Conservation (phyloP, 805 yeast species). For the Yamadazyma phyllophila region DNA sequence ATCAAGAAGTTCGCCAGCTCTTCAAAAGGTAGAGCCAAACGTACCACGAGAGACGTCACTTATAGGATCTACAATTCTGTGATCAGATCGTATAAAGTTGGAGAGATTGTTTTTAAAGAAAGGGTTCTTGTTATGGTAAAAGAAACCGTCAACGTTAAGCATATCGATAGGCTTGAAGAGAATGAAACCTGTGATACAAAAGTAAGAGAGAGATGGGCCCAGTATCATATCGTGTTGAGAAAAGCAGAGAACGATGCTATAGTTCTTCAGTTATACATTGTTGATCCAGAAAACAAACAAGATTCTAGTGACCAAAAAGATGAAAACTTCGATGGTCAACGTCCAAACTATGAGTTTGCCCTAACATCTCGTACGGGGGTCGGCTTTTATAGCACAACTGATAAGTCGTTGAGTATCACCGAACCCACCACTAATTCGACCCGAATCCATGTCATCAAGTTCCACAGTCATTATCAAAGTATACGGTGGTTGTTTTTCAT, state of each 20-base stretch:
- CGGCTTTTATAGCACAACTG: conserved; percentile 61
- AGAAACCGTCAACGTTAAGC: conserved; percentile 16
- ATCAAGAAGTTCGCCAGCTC: conserved; percentile 23
- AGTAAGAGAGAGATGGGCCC: conserved; percentile 73
- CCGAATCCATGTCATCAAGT: conserved; percentile 52
- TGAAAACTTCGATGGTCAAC: conserved; percentile 10
- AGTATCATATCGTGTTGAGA: conserved; percentile 69
- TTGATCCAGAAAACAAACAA: conserved; percentile 21
- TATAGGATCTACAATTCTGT: conserved; percentile 19
- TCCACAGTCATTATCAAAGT: conserved; percentile 53
- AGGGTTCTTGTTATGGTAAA: conserved; percentile 68
- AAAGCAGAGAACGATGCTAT: conserved; percentile 51
- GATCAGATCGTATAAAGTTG: conserved; percentile 40
- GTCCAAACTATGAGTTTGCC: conserved; percentile 20
- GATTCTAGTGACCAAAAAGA: neutral
- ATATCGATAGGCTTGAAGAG: conserved; percentile 40
- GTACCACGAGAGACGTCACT: conserved; percentile 18
- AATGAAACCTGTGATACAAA: conserved; percentile 51
- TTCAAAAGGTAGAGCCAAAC: conserved; percentile 23
- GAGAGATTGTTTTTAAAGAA: conserved; percentile 65
- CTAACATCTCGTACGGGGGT: conserved; percentile 29
- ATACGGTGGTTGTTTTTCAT: conserved; percentile 65
- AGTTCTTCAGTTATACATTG: conserved; percentile 59
- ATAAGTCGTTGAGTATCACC: conserved; percentile 62
- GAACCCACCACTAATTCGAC: conserved; percentile 11